Percentiles rank a stretch among this genome's conserved stretches.
Evolutionary conservation across 2,329 filamentous ascomycete genomes (phyloP).

Genomic region (Pestalotiopsis fici): DNA sequence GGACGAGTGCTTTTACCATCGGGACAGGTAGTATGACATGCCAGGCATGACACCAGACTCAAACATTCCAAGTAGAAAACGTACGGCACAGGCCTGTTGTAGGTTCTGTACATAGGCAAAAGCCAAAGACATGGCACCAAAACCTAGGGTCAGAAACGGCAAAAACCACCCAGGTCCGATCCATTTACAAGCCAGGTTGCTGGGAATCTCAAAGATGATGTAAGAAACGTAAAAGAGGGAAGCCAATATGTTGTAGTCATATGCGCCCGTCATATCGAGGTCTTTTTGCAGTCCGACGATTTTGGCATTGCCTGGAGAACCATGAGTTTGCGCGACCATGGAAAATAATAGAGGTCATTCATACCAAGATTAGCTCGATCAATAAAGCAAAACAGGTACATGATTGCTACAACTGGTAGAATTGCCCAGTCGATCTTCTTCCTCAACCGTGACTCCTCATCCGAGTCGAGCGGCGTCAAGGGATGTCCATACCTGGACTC

Average conservation of each 20-base stretch:
- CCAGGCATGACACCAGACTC: constrained; percentile 76
- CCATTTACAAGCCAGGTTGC: constrained; percentile 69
- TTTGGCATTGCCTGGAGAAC: constrained; percentile 61
- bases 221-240: constrained; percentile 74
- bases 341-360: constrained; percentile 20
- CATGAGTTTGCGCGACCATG: background rate
- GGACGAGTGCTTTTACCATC: constrained; percentile 46
- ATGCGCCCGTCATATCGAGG: constrained; percentile 56
- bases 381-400: constrained; percentile 73
- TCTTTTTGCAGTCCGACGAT: constrained; percentile 67
- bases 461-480: constrained; percentile 54
- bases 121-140: constrained; percentile 63
- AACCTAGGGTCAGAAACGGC: constrained; percentile 60
- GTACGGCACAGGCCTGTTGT: constrained; percentile 55
- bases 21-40: constrained; percentile 71
- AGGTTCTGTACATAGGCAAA: constrained; percentile 66
- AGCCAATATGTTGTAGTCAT: constrained; percentile 68
- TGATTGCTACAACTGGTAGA: constrained; percentile 61
- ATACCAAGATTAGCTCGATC: constrained; percentile 69
- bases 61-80: constrained; percentile 69
- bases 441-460: constrained; percentile 56
- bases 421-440: constrained; percentile 64
- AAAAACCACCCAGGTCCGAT: constrained; percentile 74
- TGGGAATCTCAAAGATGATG: constrained; percentile 72
- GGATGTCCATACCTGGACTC: constrained; percentile 46